phyloP scores from a whole-genome alignment of 2,329 filamentous ascomycete genomes.

The Fusarium musae region DNA sequence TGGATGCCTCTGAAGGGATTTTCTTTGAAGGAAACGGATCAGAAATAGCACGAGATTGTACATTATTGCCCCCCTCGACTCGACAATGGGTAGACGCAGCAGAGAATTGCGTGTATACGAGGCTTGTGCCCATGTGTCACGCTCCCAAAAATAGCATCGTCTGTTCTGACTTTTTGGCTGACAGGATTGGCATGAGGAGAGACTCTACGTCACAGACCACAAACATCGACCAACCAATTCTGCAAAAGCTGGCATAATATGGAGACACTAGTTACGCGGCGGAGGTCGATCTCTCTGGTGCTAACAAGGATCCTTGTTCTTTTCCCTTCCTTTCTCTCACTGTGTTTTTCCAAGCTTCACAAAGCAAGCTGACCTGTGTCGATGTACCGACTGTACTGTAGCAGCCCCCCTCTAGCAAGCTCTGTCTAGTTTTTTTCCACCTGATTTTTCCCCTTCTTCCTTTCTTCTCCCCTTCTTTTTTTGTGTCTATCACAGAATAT shows the following conservation, averaged over 20 bases:
- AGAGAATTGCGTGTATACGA: slow-evolving; percentile 26
- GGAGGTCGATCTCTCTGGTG: slow-evolving; percentile 18
- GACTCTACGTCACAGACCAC: slow-evolving; percentile 27
- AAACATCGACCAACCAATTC: slow-evolving; percentile 15
- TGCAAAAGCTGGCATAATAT: slow-evolving; percentile 1
- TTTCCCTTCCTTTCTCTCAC: neutral
- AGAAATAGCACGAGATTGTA: neutral
- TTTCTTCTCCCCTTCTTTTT: neutral
- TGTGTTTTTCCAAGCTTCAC: slow-evolving; percentile 1
- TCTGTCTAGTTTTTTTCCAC: neutral
- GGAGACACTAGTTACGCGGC: slow-evolving; percentile 31
- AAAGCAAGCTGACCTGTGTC: neutral
- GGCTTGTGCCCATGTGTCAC: slow-evolving; percentile 10
- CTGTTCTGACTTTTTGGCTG: slow-evolving; percentile 5
- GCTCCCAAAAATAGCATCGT: slow-evolving; percentile 30
- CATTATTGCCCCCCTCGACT: neutral
- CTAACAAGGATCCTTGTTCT: slow-evolving; percentile 10
- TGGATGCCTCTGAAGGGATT: neutral
- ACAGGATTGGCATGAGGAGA: neutral
- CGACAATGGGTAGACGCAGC: slow-evolving; percentile 4
- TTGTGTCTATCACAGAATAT: slow-evolving; percentile 8
- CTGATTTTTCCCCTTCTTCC: slow-evolving; percentile 8
- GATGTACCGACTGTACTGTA: neutral
- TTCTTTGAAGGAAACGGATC: neutral
- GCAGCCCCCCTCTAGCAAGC: neutral